Evolutionary conservation across 192 early-diverging fungal genomes (phyloP).

Genomic region (Coemansia sp.): DNA sequence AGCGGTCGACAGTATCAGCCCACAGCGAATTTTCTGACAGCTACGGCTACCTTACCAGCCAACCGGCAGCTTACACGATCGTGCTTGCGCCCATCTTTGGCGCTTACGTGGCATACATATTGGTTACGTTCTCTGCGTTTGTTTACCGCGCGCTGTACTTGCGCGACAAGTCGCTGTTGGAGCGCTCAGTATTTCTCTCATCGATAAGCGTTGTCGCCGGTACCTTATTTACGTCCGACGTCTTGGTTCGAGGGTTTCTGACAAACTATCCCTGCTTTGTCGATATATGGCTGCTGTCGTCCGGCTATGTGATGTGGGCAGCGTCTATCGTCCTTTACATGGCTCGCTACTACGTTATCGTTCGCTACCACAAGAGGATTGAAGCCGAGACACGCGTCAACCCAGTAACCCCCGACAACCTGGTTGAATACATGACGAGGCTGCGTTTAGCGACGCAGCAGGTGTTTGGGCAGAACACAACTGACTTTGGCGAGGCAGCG

Average conservation of each 20-base stretch:
- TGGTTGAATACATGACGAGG: conserved; percentile 16
- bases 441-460: not conserved
- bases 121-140: conserved; percentile 24
- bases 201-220: conserved; percentile 12
- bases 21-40: not conserved
- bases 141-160: conserved; percentile 25
- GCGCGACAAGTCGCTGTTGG: conserved; percentile 25
- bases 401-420: conserved; percentile 37
- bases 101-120: conserved; percentile 12
- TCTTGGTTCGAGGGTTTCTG: conserved; percentile 10
- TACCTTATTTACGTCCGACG: conserved; percentile 10
- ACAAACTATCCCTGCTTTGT: conserved; percentile 40
- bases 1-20: not conserved
- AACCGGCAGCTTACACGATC: conserved; percentile 8
- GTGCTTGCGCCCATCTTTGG: conserved; percentile 18
- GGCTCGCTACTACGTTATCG: conserved; percentile 25
- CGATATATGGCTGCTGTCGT: conserved; percentile 24
- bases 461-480: conserved; percentile 2
- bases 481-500: not conserved
- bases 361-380: conserved; percentile 12
- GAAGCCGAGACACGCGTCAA: conserved; percentile 26
- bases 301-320: conserved; percentile 23
- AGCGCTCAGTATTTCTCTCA: conserved; percentile 30
- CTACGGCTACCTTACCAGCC: not conserved
- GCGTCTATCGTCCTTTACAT: conserved; percentile 23